Conservation (phyloP, 2,329 filamentous ascomycete genomes). For the Botrytis hyacinthi region DNA sequence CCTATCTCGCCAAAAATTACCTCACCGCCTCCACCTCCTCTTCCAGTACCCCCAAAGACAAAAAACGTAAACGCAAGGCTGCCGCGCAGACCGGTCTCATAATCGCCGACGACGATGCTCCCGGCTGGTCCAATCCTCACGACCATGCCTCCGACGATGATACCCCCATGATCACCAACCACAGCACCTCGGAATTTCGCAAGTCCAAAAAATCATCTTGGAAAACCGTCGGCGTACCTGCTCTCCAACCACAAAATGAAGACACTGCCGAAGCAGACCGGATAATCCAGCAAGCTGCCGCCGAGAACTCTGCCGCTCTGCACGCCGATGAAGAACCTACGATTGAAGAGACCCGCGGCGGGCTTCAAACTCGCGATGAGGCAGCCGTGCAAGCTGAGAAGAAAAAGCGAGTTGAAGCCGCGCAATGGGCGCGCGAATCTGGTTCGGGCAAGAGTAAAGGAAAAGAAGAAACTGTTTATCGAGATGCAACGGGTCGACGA, state of each 20-base stretch:
- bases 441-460: constrained; percentile 43
- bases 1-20: constrained; percentile 90
- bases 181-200: constrained; percentile 59
- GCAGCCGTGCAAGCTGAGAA: constrained; percentile 68
- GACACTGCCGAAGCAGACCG: constrained; percentile 70
- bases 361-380: constrained; percentile 78
- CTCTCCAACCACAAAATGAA: constrained; percentile 41
- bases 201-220: constrained; percentile 76
- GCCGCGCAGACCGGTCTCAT: constrained; percentile 51
- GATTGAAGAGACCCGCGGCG: constrained; percentile 84
- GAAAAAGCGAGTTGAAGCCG: constrained; percentile 63
- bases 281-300: constrained; percentile 70
- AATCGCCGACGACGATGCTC: constrained; percentile 62
- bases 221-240: constrained; percentile 62
- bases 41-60: constrained; percentile 52
- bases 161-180: constrained; percentile 50
- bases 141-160: constrained; percentile 52
- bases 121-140: constrained; percentile 41
- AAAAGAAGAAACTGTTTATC: constrained; percentile 83
- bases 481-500: constrained; percentile 90
- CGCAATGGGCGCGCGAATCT: constrained; percentile 46
- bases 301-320: constrained; percentile 57
- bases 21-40: constrained; percentile 63
- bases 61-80: constrained; percentile 64
- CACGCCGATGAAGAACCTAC: constrained; percentile 60